These are phyloP conservation scores for Populus tremula DNA, from an alignment of 345 rosid species.

Conservation along the genomic window DNA sequence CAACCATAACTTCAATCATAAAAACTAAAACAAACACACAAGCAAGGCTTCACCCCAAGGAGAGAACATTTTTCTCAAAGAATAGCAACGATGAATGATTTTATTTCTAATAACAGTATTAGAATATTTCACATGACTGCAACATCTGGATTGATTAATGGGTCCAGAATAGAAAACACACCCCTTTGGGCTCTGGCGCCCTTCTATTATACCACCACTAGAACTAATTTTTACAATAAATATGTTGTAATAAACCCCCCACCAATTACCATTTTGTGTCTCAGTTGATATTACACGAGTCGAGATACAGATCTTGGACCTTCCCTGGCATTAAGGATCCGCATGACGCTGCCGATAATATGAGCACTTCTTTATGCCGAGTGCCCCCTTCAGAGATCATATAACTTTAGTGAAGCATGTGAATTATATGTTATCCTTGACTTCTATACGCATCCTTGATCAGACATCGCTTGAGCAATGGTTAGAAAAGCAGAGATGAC, in stretches of 20 bases:
- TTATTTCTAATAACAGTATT: conserved; percentile 18
- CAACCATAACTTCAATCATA: too few relatives aligned
- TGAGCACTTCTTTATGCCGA: conserved; percentile 4
- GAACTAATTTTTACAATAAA: conserved; percentile 11
- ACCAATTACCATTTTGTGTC: conserved; percentile 1
- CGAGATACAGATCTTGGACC: neutral
- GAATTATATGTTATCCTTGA: conserved; percentile 1
- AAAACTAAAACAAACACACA: too few relatives aligned
- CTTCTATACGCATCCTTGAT: conserved; percentile 91
- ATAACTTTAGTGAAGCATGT: neutral
- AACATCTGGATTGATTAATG: neutral
- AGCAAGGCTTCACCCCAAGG: too few relatives aligned
- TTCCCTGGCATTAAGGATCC: neutral
- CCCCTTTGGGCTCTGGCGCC: conserved; percentile 6
- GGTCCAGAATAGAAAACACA: conserved; percentile 12
- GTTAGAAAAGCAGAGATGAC: conserved; percentile 84
- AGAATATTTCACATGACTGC: conserved; percentile 10
- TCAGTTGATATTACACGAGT: conserved; percentile 20
- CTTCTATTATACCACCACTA: conserved; percentile 21
- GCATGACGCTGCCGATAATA: neutral
- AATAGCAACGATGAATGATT: neutral
- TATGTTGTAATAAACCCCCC: conserved; percentile 1
- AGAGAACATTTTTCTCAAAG: neutral
- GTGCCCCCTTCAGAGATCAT: neutral
- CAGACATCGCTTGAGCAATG: conserved; percentile 96